These are phyloP conservation scores for Syncephalis plumigaleata DNA, from an alignment of 371 early-diverging fungal genomes.

Conservation along the genomic window DNA sequence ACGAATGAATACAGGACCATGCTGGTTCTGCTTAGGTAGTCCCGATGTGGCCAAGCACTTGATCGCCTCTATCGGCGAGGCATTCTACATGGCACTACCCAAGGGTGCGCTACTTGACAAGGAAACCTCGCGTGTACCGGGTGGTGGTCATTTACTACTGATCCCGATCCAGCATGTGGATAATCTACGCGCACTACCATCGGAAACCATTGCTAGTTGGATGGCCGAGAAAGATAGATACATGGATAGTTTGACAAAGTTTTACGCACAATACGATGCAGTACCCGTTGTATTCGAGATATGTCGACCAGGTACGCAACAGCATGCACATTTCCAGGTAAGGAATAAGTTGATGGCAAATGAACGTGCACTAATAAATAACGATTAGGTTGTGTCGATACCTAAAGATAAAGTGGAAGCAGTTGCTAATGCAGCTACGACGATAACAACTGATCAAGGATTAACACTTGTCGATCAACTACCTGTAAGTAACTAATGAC, in stretches of 20 bases:
- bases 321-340: slow-evolving; percentile 52
- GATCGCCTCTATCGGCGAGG: slow-evolving; percentile 49
- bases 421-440: slow-evolving; percentile 9
- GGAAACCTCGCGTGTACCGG: slow-evolving; percentile 19
- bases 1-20: slow-evolving; percentile 19
- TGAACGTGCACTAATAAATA: slow-evolving; percentile 13
- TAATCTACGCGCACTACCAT: slow-evolving; percentile 24
- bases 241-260: slow-evolving; percentile 22
- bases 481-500: slow-evolving; percentile 17
- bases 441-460: slow-evolving; percentile 18
- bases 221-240: slow-evolving; percentile 35
- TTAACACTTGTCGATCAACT: slow-evolving; percentile 17
- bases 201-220: slow-evolving; percentile 18
- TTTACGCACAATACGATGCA: slow-evolving; percentile 27
- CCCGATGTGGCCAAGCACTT: slow-evolving; percentile 63
- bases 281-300: slow-evolving; percentile 54
- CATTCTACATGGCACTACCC: slow-evolving; percentile 53
- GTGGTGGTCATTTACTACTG: slow-evolving; percentile 50
- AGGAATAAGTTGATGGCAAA: slow-evolving; percentile 16
- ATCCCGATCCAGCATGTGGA: slow-evolving; percentile 55
- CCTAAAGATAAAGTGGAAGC: slow-evolving; percentile 9
- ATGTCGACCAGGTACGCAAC: slow-evolving; percentile 21
- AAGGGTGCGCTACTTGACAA: slow-evolving; percentile 46
- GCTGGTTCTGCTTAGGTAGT: slow-evolving; percentile 82
- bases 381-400: slow-evolving; percentile 16